These are phyloP conservation scores for Penicillium rolfsii DNA, from an alignment of 2,329 filamentous ascomycete genomes.

Conservation along the genomic window DNA sequence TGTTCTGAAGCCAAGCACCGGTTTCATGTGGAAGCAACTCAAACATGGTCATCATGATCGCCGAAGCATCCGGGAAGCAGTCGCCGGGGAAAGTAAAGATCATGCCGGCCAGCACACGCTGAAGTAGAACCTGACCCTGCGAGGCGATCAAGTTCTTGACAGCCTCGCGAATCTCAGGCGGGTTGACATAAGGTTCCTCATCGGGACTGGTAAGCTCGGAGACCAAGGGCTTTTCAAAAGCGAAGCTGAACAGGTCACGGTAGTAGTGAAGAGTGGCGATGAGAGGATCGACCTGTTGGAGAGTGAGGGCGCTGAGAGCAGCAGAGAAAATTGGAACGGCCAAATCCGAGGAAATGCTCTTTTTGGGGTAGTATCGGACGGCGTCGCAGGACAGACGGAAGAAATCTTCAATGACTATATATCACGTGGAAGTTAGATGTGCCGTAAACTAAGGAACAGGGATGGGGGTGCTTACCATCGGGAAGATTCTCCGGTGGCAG, in stretches of 20 bases:
- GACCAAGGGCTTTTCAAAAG: constrained; percentile 67
- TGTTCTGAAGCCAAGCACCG: constrained; percentile 78
- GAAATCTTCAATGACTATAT: constrained; percentile 85
- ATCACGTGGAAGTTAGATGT: constrained; percentile 17
- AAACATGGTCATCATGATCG: constrained; percentile 87
- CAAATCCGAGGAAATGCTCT: constrained; percentile 76
- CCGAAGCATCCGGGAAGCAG: constrained; percentile 92
- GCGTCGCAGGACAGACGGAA: constrained; percentile 92
- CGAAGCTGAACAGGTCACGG: constrained; percentile 87
- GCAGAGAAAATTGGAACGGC: constrained; percentile 84
- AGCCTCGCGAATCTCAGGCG: constrained; percentile 69
- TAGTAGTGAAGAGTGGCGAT: constrained; percentile 91
- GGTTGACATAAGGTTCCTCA: constrained; percentile 62
- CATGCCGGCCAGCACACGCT: constrained; percentile 93
- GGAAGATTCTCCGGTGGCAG: constrained; percentile 77
- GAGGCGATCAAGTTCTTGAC: constrained; percentile 72
- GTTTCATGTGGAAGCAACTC: constrained; percentile 81
- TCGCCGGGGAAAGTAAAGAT: constrained; percentile 98
- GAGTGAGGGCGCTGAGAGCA: constrained; percentile 78
- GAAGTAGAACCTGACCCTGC: constrained; percentile 77
- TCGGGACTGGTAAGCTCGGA: constrained; percentile 64
- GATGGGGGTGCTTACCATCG: constrained; percentile 54
- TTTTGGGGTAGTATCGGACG: constrained; percentile 86
- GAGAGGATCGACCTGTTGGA: constrained; percentile 90
- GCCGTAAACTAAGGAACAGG: not conserved